Percentiles rank a stretch among this genome's conserved stretches.
Evolutionary conservation across 2,329 filamentous ascomycete genomes (phyloP).

Genomic region (Colletotrichum sp.): DNA sequence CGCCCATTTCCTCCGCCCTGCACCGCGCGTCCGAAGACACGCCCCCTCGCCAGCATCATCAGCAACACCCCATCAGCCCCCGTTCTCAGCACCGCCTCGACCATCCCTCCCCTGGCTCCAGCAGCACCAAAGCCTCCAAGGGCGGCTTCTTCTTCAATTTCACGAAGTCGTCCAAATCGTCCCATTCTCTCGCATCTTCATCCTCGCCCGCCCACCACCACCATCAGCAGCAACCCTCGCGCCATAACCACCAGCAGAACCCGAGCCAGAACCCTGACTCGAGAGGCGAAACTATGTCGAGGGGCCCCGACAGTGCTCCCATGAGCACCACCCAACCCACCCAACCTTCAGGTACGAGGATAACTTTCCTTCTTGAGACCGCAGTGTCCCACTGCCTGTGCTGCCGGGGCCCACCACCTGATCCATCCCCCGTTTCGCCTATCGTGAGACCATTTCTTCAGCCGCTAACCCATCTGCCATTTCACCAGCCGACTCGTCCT

Average conservation of each 20-base stretch:
- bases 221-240: conserved; percentile 16
- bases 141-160: conserved; percentile 57
- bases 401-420: conserved; percentile 14
- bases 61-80: conserved; percentile 28
- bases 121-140: conserved; percentile 45
- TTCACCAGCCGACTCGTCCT: conserved; percentile 30
- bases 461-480: conserved; percentile 11
- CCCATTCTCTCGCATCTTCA: conserved; percentile 36
- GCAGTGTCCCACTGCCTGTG: conserved; percentile 19
- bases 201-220: conserved; percentile 20
- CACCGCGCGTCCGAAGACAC: conserved; percentile 25
- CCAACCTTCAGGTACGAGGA: conserved; percentile 23
- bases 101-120: conserved; percentile 31
- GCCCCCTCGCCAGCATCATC: conserved; percentile 26
- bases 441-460: conserved; percentile 21
- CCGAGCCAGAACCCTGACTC: conserved; percentile 35
- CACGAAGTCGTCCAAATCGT: conserved; percentile 48
- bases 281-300: conserved; percentile 42
- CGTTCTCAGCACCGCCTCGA: conserved; percentile 27
- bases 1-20: conserved; percentile 30
- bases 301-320: conserved; percentile 35
- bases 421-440: conserved; percentile 22
- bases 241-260: conserved; percentile 25
- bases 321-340: conserved; percentile 19
- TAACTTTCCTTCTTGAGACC: conserved; percentile 21